phyloP scores from a whole-genome alignment of 176 grass and related monocot species.

The Eleusine indica region DNA sequence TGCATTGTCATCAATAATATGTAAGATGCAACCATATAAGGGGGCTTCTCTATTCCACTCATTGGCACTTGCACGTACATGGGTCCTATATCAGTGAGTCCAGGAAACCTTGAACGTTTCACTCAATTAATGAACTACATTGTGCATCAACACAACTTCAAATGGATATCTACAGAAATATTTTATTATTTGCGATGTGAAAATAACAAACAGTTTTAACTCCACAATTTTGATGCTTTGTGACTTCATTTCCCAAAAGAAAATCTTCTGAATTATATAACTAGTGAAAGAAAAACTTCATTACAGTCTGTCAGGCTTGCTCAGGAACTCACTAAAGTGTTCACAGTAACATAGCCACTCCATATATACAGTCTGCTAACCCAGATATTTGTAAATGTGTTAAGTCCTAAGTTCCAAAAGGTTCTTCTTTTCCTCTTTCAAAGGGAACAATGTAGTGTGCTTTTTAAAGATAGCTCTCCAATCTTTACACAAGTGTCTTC shows the following conservation, averaged over 20 bases:
- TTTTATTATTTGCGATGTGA: neutral
- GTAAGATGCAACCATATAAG: slow-evolving; percentile 14
- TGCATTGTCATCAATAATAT: slow-evolving; percentile 36
- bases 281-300: neutral
- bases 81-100: neutral
- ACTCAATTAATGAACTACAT: neutral
- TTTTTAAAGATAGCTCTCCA: neutral
- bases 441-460: neutral
- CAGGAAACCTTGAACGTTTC: slow-evolving; percentile 26
- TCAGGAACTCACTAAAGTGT: neutral
- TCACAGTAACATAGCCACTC: slow-evolving; percentile 3
- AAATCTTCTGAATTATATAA: slow-evolving; percentile 2
- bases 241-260: neutral
- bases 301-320: neutral
- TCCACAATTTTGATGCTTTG: neutral
- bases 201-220: neutral
- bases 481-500: no score
- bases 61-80: neutral
- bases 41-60: neutral
- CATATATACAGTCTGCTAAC: neutral
- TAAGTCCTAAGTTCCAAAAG: neutral
- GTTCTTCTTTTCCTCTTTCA: neutral
- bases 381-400: neutral
- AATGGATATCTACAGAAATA: neutral
- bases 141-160: neutral